These are phyloP conservation scores for Stereocaulon alpinum DNA, from an alignment of 495 filamentous ascomycete genomes.

Conservation along the genomic window DNA sequence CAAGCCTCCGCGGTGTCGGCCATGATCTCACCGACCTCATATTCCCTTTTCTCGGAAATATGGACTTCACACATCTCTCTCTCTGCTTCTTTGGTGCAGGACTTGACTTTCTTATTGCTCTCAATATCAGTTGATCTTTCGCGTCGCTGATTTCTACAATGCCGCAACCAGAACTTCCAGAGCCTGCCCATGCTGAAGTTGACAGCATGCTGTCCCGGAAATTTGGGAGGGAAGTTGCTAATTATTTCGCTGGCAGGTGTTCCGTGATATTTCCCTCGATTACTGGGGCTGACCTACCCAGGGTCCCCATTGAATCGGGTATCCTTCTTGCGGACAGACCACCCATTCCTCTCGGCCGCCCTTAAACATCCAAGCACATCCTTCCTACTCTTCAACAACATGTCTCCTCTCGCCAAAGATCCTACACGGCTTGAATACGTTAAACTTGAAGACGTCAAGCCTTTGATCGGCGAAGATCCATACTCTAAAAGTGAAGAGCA, in stretches of 20 bases:
- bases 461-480: conserved; percentile 59
- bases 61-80: too few species aligned
- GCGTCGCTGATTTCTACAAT: conserved; percentile 3
- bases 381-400: conserved; percentile 70
- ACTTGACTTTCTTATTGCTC: neutral
- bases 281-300: conserved; percentile 22
- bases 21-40: neutral
- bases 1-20: neutral
- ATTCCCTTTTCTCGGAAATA: neutral
- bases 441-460: conserved; percentile 49
- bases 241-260: conserved; percentile 78
- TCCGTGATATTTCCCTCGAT: neutral
- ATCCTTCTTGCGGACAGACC: conserved; percentile 75
- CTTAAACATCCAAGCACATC: conserved; percentile 57
- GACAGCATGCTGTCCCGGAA: conserved; percentile 78
- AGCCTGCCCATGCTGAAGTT: conserved; percentile 51
- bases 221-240: conserved; percentile 82
- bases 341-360: conserved; percentile 66
- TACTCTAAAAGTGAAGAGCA: conserved; percentile 67
- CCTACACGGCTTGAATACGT: conserved; percentile 50
- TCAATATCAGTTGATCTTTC: neutral
- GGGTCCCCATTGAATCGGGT: conserved; percentile 67
- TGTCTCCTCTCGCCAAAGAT: conserved; percentile 61
- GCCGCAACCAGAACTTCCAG: conserved; percentile 34
- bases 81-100: too few species aligned